Percentiles rank a stretch among this genome's conserved stretches.
Conservation (phyloP, 305 asterid genomes). For the Fraxinus baroniana region DNA sequence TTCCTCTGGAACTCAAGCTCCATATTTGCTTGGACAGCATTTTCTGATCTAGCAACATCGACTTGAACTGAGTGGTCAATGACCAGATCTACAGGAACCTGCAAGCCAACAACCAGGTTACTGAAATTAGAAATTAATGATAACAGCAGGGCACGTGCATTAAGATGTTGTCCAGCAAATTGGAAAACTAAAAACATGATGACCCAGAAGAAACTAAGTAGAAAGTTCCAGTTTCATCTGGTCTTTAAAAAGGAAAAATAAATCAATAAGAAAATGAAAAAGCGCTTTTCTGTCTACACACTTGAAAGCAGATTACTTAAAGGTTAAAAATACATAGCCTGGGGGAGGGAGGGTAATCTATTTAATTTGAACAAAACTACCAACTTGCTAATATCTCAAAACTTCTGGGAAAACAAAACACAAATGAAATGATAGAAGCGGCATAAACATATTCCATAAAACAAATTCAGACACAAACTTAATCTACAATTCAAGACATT, state of each 20-base stretch:
- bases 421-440: not conserved
- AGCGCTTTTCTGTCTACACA: not conserved
- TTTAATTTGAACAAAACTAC: not conserved
- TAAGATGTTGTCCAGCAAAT: not conserved
- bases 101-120: not conserved
- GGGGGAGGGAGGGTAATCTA: not conserved
- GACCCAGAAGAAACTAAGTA: not conserved
- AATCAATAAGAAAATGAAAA: not conserved
- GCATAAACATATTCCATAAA: not conserved
- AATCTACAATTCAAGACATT: not conserved
- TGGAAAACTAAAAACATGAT: not conserved
- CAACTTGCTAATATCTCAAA: not conserved
- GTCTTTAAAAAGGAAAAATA: not conserved
- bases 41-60: slow-evolving; percentile 44
- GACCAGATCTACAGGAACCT: slow-evolving; percentile 57
- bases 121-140: not conserved
- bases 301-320: not conserved
- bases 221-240: not conserved
- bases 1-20: slow-evolving; percentile 47
- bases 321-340: not conserved
- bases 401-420: not conserved
- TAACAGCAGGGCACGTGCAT: not conserved
- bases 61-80: slow-evolving; percentile 59
- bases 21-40: slow-evolving; percentile 51
- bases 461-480: not conserved